These are phyloP conservation scores for Trypanosoma boissoni DNA, from an alignment of 208 protist species.

Conservation along the genomic window DNA sequence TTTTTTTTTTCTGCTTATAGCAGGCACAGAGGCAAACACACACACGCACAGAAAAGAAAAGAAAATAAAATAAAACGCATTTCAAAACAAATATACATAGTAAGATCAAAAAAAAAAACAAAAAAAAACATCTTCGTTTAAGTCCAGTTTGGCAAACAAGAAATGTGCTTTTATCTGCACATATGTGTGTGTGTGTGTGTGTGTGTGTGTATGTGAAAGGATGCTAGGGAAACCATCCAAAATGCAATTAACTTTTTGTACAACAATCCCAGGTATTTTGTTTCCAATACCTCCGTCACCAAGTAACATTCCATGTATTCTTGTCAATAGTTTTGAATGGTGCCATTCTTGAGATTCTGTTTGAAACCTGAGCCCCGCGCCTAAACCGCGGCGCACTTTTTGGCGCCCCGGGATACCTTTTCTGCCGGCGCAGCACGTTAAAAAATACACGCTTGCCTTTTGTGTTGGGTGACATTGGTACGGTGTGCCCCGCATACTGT, in stretches of 20 bases:
- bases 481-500: conserved; percentile 74
- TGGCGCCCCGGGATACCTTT: conserved; percentile 64
- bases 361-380: conserved; percentile 26
- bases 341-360: conserved; percentile 22
- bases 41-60: conserved; percentile 7
- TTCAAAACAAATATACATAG: background rate
- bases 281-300: too few species aligned
- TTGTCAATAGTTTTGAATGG: conserved; percentile 67
- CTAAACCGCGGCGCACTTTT: conserved; percentile 33
- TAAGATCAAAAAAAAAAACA: background rate
- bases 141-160: background rate
- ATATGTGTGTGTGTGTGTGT: conserved; percentile 11
- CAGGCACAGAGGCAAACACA: too few species aligned
- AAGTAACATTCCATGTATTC: conserved; percentile 86
- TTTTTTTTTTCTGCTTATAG: conserved; percentile 1
- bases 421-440: conserved; percentile 61
- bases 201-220: background rate
- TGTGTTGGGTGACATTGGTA: conserved; percentile 72
- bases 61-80: conserved; percentile 1
- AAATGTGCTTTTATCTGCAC: too few species aligned
- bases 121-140: background rate
- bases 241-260: too few species aligned
- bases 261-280: too few species aligned
- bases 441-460: conserved; percentile 60
- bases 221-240: background rate